Conservation (phyloP, 1,284 basidiomycete species). For the Ustilago esculenta region DNA sequence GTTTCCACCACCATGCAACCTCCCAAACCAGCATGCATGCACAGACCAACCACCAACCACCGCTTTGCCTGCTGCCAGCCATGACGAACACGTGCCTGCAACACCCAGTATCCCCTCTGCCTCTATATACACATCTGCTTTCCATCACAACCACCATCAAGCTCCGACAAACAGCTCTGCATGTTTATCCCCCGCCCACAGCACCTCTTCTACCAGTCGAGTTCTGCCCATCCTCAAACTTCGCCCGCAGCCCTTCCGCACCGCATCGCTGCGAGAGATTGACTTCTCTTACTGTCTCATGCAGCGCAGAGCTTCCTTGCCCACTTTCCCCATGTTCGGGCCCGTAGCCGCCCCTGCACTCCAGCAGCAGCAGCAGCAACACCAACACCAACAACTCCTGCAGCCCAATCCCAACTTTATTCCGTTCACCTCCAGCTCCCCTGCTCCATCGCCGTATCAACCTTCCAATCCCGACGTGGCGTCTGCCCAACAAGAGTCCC, state of each 20-base stretch:
- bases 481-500: no score
- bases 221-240: slow-evolving; percentile 56
- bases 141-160: not conserved
- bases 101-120: slow-evolving; percentile 33
- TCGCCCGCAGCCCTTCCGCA: slow-evolving; percentile 47
- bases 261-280: slow-evolving; percentile 29
- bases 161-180: not conserved
- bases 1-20: no score
- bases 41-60: slow-evolving; percentile 4
- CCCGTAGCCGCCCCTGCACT: not conserved
- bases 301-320: slow-evolving; percentile 24
- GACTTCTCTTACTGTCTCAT: slow-evolving; percentile 32
- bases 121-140: slow-evolving; percentile 9
- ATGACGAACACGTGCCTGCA: not conserved
- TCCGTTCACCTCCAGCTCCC: not conserved
- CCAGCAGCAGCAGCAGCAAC: slow-evolving; percentile 4
- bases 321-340: slow-evolving; percentile 3
- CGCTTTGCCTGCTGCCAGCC: not conserved
- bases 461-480: slow-evolving; percentile 2
- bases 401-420: slow-evolving; percentile 8
- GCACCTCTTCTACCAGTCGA: slow-evolving; percentile 27
- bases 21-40: slow-evolving; percentile 5
- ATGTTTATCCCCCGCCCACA: slow-evolving; percentile 23
- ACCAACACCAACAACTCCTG: slow-evolving; percentile 5
- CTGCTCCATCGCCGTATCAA: slow-evolving; percentile 26